These are phyloP conservation scores for Sugiyamaella novakii DNA, from an alignment of 1,139 yeast genomes.

Conservation along the genomic window DNA sequence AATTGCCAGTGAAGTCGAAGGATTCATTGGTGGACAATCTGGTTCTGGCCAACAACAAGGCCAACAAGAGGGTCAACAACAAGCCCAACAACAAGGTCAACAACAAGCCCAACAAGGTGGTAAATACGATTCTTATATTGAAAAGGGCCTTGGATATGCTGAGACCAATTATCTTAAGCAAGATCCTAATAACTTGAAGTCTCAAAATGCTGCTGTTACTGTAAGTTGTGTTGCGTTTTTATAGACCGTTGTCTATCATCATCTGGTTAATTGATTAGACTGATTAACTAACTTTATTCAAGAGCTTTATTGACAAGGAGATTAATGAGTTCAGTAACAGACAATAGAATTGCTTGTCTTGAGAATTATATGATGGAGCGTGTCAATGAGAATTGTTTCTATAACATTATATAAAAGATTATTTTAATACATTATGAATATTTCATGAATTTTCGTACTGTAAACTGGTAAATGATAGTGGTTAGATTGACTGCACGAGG, in stretches of 20 bases:
- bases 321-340: conserved; percentile 24
- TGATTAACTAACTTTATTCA: background rate
- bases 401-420: too few relatives aligned
- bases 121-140: conserved; percentile 35
- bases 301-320: conserved; percentile 32
- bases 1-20: conserved; percentile 23
- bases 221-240: conserved; percentile 24
- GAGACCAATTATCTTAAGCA: conserved; percentile 34
- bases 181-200: conserved; percentile 29
- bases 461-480: too few relatives aligned
- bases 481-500: too few relatives aligned
- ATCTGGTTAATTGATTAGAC: background rate
- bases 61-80: conserved; percentile 14
- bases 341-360: background rate
- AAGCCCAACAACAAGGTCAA: conserved; percentile 19
- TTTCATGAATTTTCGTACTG: too few relatives aligned
- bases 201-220: conserved; percentile 31
- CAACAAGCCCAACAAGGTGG: conserved; percentile 25
- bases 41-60: conserved; percentile 20
- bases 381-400: too few relatives aligned
- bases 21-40: conserved; percentile 20
- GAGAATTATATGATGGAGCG: too few relatives aligned
- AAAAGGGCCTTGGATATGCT: conserved; percentile 35
- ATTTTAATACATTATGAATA: too few relatives aligned
- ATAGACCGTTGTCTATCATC: too few relatives aligned